Conservation (phyloP, 345 rosid genomes). For the Citrus sp. region DNA sequence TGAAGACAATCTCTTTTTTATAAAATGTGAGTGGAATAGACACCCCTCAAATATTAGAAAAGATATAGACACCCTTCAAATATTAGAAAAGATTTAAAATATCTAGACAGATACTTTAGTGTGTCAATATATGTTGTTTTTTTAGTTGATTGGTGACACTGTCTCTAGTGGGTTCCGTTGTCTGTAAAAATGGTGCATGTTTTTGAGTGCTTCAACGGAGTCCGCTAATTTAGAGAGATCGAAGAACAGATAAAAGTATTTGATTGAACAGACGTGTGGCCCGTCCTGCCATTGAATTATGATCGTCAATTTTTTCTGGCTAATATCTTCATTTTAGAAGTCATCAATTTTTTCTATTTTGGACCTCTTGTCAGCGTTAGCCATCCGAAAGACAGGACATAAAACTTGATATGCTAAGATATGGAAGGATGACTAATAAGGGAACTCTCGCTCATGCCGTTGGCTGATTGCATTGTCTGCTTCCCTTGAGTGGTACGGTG, state of each 20-base stretch:
- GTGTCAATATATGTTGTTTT: background rate
- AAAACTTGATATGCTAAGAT: too few species aligned
- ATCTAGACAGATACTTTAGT: too few species aligned
- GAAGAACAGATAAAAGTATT: background rate
- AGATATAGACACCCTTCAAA: too few species aligned
- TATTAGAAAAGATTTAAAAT: too few species aligned
- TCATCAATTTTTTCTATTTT: background rate
- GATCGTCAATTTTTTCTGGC: conserved; percentile 9
- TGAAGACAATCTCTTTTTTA: too few species aligned
- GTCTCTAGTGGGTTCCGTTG: background rate
- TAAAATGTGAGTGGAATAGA: too few species aligned
- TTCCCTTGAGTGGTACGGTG: too few species aligned
- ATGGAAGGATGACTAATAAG: too few species aligned
- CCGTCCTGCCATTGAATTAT: background rate
- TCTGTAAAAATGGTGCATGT: background rate
- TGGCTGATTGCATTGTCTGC: too few species aligned
- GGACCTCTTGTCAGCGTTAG: background rate
- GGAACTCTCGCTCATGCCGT: too few species aligned
- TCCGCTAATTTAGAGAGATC: background rate
- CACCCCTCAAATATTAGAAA: too few species aligned
- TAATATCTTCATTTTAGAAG: background rate
- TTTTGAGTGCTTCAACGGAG: conserved; percentile 18
- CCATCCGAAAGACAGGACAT: background rate
- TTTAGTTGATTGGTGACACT: background rate
- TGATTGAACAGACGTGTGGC: conserved; percentile 1